phyloP scores from a whole-genome alignment of 192 early-diverging fungal genomes.

The Irineochytrium annulatum region DNA sequence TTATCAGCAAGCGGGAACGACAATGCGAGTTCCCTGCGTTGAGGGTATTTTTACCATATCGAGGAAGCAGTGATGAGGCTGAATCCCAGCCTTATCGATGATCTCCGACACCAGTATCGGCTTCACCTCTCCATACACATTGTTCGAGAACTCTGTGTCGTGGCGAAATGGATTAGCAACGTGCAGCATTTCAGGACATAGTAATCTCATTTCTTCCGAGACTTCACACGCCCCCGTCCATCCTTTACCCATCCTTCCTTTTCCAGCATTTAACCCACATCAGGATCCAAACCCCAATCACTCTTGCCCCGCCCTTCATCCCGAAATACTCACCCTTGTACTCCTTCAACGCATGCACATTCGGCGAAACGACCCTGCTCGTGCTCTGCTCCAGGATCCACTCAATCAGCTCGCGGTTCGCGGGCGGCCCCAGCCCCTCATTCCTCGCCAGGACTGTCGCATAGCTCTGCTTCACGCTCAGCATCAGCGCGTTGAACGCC shows the following conservation, averaged over 20 bases:
- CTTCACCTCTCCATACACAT: constrained; percentile 96
- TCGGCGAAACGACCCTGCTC: constrained; percentile 77
- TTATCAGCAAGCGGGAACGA: background rate
- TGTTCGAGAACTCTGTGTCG: constrained; percentile 74
- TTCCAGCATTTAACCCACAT: too few species aligned
- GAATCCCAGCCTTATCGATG: constrained; percentile 63
- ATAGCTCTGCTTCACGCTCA: constrained; percentile 1
- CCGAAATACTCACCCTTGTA: constrained; percentile 57
- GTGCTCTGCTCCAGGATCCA: constrained; percentile 88
- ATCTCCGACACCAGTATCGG: constrained; percentile 78
- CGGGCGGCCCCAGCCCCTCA: constrained; percentile 31
- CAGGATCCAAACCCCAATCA: too few species aligned
- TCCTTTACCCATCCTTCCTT: too few species aligned
- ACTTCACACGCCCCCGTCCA: too few species aligned
- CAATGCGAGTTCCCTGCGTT: constrained; percentile 7
- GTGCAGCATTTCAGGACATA: too few species aligned
- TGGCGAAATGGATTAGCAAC: background rate
- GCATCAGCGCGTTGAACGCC: constrained; percentile 66
- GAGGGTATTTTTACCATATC: constrained; percentile 73
- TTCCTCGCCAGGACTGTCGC: background rate
- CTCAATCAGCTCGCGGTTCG: constrained; percentile 65
- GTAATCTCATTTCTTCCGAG: too few species aligned
- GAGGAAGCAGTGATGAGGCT: constrained; percentile 70
- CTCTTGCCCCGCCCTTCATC: too few species aligned
- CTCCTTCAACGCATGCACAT: constrained; percentile 65